Base-by-base conservation (phyloP, 2,329 filamentous ascomycete genomes). In the Tympanopsis confertula region DNA sequence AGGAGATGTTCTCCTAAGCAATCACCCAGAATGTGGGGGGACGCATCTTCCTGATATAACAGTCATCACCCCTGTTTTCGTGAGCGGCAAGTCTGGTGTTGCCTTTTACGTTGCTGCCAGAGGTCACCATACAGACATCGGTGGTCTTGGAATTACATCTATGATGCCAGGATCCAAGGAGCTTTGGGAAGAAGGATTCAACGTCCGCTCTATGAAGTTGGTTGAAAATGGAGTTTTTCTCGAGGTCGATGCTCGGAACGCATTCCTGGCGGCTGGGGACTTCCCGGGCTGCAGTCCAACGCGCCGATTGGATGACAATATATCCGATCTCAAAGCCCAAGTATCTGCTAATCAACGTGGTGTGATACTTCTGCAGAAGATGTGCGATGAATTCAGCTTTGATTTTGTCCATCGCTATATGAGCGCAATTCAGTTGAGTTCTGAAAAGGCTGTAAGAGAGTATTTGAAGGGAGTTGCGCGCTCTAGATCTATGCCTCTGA, bases 181-280 rank as follows among this genome's bases (percentile, higher is more conserved):
- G 42, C 45, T 66, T 3, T 66, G 59, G 58, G 56, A 67, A 41
- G 63, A 67, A 39, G 64, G 64, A 4, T 53, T 59, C 22, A 56
- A 52, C 12, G 57, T 65, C 20, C 53, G 53, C 4, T 50, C 56
- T 1, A 54, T 59, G 48, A 59, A 58, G 39, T 51, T 61, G 4
- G 55, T 61, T 22, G 59, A 52, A 5, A 48, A 50, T 13, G 55
- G 57, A 17, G 40, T n/a, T n/a, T n/a, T 53, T 7, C 62, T 63
- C 36, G 49, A 56, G 14, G 57, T 60, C 24, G 45, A 51, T 4
- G 50, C 55, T 0, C 45, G 59, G 2, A 43, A 45, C 13, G 50
- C 10, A 33, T 15, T 49, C 13, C 48, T 55, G 2, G 51, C 58
- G 28, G 58, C 55, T 3, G 57, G 54, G 4, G 50, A 52, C 13